Conservation (phyloP, 1,284 basidiomycete genomes). For the Ceratobasidium sp. region DNA sequence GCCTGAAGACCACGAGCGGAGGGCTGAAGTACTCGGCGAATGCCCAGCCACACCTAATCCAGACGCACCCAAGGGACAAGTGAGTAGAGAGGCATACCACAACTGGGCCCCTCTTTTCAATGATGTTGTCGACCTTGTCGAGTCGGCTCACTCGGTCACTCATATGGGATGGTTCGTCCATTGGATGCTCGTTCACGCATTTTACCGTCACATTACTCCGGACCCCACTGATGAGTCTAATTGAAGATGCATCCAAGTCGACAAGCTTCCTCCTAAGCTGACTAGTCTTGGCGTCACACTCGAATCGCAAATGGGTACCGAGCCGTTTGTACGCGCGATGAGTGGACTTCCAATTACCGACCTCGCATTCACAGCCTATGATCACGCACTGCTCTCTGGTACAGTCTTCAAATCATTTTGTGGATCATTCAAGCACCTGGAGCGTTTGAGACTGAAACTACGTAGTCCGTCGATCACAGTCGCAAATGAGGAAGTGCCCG, state of each 20-base stretch:
- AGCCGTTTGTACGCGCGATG: not conserved
- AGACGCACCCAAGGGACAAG: no score
- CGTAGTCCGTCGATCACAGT: not conserved
- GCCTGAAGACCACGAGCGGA: no score
- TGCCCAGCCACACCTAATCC: no score
- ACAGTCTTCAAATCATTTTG: constrained; percentile 9
- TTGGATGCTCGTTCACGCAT: constrained; percentile 20
- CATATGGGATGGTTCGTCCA: not conserved
- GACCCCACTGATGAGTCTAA: not conserved
- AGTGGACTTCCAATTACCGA: constrained; percentile 5
- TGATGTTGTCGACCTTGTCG: constrained; percentile 3
- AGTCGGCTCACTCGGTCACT: not conserved
- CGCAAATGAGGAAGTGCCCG: not conserved
- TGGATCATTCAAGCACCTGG: not conserved
- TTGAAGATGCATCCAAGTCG: not conserved
- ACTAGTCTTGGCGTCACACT: constrained; percentile 4
- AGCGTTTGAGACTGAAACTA: constrained; percentile 1
- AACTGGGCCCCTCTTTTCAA: constrained; percentile 26
- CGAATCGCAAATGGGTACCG: constrained; percentile 17
- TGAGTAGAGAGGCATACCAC: constrained; percentile 9
- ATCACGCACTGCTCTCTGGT: constrained; percentile 4
- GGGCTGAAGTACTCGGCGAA: no score
- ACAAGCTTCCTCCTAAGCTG: not conserved
- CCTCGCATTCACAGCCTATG: constrained; percentile 7
- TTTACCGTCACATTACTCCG: constrained; percentile 5